These are phyloP conservation scores for Chalciporus pseudorubinellus DNA, from an alignment of 768 basidiomycete species.

Conservation along the genomic window DNA sequence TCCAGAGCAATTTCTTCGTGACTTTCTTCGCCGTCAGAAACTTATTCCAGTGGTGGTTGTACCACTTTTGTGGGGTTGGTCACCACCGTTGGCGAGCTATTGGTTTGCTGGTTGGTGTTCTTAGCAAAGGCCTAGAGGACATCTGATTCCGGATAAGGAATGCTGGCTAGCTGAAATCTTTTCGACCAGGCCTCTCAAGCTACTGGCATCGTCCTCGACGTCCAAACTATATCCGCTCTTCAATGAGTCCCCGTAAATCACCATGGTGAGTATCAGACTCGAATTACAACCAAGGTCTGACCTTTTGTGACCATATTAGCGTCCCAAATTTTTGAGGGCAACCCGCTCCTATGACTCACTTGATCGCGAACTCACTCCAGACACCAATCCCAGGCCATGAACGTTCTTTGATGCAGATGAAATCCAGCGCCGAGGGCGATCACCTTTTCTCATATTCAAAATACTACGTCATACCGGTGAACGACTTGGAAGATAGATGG, in stretches of 20 bases:
- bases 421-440: constrained; percentile 96
- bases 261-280: constrained; percentile 14
- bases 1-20: constrained; percentile 60
- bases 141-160: constrained; percentile 22
- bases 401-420: constrained; percentile 95
- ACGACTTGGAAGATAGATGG: constrained; percentile 95
- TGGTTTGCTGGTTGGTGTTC: background rate
- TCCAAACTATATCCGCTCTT: background rate
- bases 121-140: background rate
- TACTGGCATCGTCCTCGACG: background rate
- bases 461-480: constrained; percentile 94
- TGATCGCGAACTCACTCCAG: constrained; percentile 12
- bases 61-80: constrained; percentile 6
- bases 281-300: background rate
- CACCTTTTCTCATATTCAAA: constrained; percentile 94
- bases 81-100: constrained; percentile 15
- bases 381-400: constrained; percentile 78
- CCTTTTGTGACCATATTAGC: constrained; percentile 37
- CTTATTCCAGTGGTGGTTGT: constrained; percentile 8
- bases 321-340: constrained; percentile 71
- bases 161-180: constrained; percentile 11
- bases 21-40: constrained; percentile 30
- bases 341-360: constrained; percentile 8
- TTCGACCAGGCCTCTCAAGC: constrained; percentile 11
- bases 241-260: background rate